A percentile compares a stretch with the other conserved stretches of the same genome.
These are phyloP conservation scores for Pyrenophora tritici-repentis DNA, from an alignment of 2,329 filamentous ascomycete species.

Conservation along the genomic window DNA sequence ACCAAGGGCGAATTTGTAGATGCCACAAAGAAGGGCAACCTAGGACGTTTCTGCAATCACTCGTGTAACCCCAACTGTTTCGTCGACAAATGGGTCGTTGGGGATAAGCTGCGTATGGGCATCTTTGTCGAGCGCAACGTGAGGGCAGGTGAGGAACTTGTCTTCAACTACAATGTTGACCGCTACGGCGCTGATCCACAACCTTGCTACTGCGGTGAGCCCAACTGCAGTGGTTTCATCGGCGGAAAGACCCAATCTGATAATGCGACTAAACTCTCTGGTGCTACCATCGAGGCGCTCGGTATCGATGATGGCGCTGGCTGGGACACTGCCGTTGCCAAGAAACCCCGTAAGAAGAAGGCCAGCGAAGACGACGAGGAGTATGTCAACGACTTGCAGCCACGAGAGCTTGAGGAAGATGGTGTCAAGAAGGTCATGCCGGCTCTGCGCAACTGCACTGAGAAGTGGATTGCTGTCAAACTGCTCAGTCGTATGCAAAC, in stretches of 20 bases:
- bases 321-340: constrained; percentile 89
- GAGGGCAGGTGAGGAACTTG: constrained; percentile 87
- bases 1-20: constrained; percentile 97
- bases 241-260: constrained; percentile 98
- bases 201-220: constrained; percentile 93
- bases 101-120: constrained; percentile 96
- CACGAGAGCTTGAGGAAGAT: constrained; percentile 76
- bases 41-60: constrained; percentile 97
- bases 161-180: constrained; percentile 99
- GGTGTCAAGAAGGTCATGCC: constrained; percentile 95
- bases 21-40: constrained; percentile 93
- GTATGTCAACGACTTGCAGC: constrained; percentile 87
- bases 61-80: constrained; percentile 99
- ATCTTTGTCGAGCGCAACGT: constrained; percentile 91
- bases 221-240: constrained; percentile 94
- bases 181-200: constrained; percentile 96
- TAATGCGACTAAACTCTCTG: constrained; percentile 86
- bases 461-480: constrained; percentile 99
- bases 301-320: constrained; percentile 91
- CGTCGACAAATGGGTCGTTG: constrained; percentile 99
- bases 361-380: constrained; percentile 89
- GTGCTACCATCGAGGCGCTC: constrained; percentile 89
- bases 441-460: constrained; percentile 94
- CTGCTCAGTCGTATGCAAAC: constrained; percentile 85
- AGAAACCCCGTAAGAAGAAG: constrained; percentile 92